Conservation (phyloP, 2,329 filamentous ascomycete species). For the Fusarium algeriense region DNA sequence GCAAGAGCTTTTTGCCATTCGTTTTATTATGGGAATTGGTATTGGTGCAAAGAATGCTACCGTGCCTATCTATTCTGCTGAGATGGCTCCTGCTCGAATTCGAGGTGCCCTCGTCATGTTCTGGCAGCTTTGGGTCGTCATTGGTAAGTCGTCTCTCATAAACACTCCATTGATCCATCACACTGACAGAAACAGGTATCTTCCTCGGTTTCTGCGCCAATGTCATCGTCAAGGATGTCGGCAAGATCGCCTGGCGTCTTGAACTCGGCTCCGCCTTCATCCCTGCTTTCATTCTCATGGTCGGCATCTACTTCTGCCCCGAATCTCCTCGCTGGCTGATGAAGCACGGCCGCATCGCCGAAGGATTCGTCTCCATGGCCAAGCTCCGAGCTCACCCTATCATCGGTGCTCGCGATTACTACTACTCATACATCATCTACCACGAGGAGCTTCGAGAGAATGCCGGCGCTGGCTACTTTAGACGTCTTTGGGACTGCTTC, state of each 20-base stretch:
- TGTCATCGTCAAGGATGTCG: constrained; percentile 48
- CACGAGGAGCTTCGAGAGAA: constrained; percentile 56
- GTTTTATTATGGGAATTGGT: constrained; percentile 76
- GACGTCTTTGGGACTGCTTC: constrained; percentile 71
- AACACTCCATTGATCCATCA: rapidly evolving
- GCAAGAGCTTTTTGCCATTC: constrained; percentile 74
- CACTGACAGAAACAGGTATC: constrained; percentile 42
- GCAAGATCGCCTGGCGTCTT: constrained; percentile 53
- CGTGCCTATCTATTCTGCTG: constrained; percentile 80
- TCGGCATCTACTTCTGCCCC: constrained; percentile 71
- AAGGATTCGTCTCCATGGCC: constrained; percentile 69
- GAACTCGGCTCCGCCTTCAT: constrained; percentile 73
- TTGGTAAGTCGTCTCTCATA: constrained; percentile 49
- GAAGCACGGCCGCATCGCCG: constrained; percentile 71
- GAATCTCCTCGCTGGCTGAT: constrained; percentile 74
- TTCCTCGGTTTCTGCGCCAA: constrained; percentile 58
- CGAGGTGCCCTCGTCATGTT: constrained; percentile 84
- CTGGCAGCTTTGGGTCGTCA: constrained; percentile 77
- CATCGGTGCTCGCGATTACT: constrained; percentile 71
- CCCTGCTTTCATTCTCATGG: constrained; percentile 64
- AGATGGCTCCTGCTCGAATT: constrained; percentile 75
- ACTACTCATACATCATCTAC: constrained; percentile 63
- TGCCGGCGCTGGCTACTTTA: constrained; percentile 56
- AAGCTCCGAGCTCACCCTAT: constrained; percentile 65
- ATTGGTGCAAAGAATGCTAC: constrained; percentile 75